A percentile compares a stretch with the other conserved stretches of the same genome.
Conservation (phyloP, 257 asterid species). For the Lithospermum erythrorhizon region DNA sequence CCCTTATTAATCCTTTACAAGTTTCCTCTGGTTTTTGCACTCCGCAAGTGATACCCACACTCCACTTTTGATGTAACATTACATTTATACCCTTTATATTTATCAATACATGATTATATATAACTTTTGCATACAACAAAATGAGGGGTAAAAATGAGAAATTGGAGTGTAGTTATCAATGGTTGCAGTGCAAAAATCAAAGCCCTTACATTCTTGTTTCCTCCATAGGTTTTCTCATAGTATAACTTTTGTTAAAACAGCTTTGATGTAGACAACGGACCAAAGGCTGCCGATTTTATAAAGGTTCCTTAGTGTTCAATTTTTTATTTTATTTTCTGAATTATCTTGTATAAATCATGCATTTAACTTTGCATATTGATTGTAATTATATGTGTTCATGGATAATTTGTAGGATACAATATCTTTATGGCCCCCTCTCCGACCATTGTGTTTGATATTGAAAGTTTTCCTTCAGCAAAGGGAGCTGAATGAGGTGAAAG, state of each 20-base stretch:
- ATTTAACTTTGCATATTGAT: neutral
- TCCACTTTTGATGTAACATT: too few species aligned
- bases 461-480: constrained; percentile 91
- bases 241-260: constrained; percentile 28
- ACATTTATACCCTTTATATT: too few species aligned
- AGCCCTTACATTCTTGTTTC: too few species aligned
- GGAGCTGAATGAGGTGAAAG: constrained; percentile 80
- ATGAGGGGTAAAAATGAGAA: too few species aligned
- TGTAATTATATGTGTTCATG: neutral
- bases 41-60: too few species aligned
- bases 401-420: constrained; percentile 50
- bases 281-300: constrained; percentile 89
- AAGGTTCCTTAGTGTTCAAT: constrained; percentile 27
- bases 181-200: too few species aligned
- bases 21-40: too few species aligned
- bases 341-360: neutral
- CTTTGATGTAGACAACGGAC: constrained; percentile 89
- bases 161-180: too few species aligned
- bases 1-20: too few species aligned
- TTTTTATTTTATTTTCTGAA: too few species aligned
- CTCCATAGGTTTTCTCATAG: neutral
- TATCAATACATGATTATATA: too few species aligned
- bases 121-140: too few species aligned
- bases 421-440: constrained; percentile 71
- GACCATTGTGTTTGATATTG: constrained; percentile 81